Percentiles rank a stretch among this genome's conserved stretches.
Evolutionary conservation across 2,329 filamentous ascomycete species (phyloP).

Genomic region (Scytalidium lignicola): DNA sequence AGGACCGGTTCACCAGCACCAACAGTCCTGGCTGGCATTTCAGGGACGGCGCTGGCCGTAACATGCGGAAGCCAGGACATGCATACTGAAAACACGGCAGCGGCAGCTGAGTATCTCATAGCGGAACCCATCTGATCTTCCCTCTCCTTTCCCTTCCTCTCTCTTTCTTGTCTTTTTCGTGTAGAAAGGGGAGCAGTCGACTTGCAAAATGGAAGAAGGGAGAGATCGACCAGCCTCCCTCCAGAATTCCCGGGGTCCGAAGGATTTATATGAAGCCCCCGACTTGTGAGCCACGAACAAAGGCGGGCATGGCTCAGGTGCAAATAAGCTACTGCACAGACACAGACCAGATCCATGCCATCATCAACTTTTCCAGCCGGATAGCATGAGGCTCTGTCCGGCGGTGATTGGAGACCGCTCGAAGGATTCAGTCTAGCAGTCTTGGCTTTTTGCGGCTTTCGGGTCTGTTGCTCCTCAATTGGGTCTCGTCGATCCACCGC

Average conservation of each 20-base stretch:
- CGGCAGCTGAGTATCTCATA: neutral
- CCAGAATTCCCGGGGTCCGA: neutral
- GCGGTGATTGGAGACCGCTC: neutral
- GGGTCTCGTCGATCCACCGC: neutral
- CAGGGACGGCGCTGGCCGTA: neutral
- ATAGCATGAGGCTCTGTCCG: neutral
- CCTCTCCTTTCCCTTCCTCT: neutral
- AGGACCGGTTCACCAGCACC: conserved; percentile 6
- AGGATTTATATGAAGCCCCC: neutral
- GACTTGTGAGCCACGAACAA: too few species aligned
- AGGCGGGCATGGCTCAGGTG: neutral
- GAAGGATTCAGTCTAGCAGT: neutral
- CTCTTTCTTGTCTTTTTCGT: neutral
- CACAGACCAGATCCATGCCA: neutral
- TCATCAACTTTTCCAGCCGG: neutral
- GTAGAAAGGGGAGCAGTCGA: too few species aligned
- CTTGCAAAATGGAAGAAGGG: neutral
- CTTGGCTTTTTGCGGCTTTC: neutral
- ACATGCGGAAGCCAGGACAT: neutral
- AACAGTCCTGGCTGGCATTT: neutral
- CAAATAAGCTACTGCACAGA: neutral
- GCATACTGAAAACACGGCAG: neutral
- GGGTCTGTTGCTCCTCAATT: neutral
- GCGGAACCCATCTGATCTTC: neutral
- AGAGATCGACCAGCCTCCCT: neutral